phyloP scores from a whole-genome alignment of 148 eudicot species.

The Salicornia ramosissima region DNA sequence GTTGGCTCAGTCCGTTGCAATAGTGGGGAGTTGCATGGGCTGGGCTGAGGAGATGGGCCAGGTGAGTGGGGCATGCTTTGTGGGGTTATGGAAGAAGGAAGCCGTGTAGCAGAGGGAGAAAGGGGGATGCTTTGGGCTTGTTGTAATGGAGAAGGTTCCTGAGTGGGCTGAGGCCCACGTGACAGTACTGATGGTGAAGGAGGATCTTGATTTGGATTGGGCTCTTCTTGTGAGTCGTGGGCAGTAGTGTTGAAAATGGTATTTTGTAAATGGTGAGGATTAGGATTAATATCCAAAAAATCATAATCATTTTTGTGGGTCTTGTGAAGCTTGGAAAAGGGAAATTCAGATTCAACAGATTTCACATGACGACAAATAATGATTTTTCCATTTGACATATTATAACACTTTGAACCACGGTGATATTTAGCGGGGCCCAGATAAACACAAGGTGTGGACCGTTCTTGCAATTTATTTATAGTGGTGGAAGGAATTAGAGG shows the following conservation, averaged over 20 bases:
- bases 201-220: no score
- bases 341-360: neutral
- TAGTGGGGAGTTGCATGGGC: no score
- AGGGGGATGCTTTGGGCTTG: no score
- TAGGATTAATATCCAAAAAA: neutral
- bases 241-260: no score
- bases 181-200: no score
- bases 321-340: neutral
- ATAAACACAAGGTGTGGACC: conserved; percentile 6
- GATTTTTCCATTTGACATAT: neutral
- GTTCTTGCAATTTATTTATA: neutral
- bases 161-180: no score
- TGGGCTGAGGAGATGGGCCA: neutral
- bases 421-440: conserved; percentile 1
- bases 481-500: neutral
- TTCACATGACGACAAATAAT: neutral
- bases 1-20: no score
- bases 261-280: neutral
- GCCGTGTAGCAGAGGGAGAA: no score
- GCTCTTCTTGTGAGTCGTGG: no score
- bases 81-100: no score
- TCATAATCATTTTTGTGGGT: neutral
- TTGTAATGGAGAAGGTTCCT: no score
- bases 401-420: neutral
- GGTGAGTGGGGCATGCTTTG: no score